phyloP scores from a whole-genome alignment of 2,329 filamentous ascomycete species.

The Aspergillus fischeri region DNA sequence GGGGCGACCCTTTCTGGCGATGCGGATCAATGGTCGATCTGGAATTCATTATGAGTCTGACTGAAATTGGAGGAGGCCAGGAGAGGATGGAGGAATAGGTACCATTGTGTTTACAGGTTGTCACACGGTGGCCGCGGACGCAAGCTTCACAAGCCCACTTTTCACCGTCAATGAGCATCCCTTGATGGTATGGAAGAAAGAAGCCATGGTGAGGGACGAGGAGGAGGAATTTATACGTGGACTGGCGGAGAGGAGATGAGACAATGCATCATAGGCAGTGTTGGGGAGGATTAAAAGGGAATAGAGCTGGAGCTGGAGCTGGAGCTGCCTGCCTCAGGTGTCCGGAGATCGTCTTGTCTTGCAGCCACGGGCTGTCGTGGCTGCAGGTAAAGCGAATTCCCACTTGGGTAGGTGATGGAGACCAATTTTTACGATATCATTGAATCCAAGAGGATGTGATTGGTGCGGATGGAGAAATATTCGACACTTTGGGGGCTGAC shows the following conservation, averaged over 20 bases:
- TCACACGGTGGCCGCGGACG: slow-evolving; percentile 92
- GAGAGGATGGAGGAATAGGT: slow-evolving; percentile 17
- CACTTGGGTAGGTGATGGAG: not conserved
- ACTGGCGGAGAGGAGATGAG: slow-evolving; percentile 6
- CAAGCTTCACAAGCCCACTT: slow-evolving; percentile 97
- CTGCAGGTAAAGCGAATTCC: not conserved
- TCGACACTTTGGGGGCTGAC: not conserved
- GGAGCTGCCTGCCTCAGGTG: not conserved
- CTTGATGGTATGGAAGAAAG: slow-evolving; percentile 16
- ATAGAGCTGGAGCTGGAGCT: not conserved
- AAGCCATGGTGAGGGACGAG: slow-evolving; percentile 8
- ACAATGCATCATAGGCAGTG: not conserved
- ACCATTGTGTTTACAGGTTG: slow-evolving; percentile 93
- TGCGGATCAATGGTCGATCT: slow-evolving; percentile 89
- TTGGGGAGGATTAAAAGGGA: slow-evolving; percentile 7
- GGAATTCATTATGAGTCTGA: slow-evolving; percentile 1
- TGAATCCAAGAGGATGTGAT: not conserved
- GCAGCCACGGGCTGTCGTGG: not conserved
- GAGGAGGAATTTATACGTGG: slow-evolving; percentile 17
- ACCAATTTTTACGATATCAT: not conserved
- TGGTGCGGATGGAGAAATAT: not conserved
- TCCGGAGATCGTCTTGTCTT: not conserved
- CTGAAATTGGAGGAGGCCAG: not conserved
- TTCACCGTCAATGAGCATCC: slow-evolving; percentile 84
- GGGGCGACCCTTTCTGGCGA: slow-evolving; percentile 94